phyloP scores from a whole-genome alignment of 2,329 filamentous ascomycete species.

The Arthrobotrys musiformis region DNA sequence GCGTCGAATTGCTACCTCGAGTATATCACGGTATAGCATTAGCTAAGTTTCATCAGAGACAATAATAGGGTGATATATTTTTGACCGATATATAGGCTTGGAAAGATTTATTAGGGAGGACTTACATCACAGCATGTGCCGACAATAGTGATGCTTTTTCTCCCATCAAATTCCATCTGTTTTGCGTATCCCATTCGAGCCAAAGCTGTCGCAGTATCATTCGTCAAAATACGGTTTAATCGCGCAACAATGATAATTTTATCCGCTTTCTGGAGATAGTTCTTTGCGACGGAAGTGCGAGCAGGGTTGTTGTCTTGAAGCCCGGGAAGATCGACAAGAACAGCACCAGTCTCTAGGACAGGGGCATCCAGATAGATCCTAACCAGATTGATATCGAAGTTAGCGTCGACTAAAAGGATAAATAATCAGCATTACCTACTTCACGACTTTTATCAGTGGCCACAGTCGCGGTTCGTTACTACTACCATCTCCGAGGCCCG shows the following conservation, averaged over 20 bases:
- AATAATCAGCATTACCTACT: not conserved
- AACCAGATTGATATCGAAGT: not conserved
- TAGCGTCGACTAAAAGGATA: not conserved
- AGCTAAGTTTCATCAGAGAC: too few species aligned
- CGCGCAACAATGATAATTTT: not conserved
- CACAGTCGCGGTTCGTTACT: not conserved
- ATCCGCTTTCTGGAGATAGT: not conserved
- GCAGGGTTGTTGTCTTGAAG: not conserved
- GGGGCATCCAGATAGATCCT: not conserved
- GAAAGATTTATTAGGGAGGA: not conserved
- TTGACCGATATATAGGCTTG: too few species aligned
- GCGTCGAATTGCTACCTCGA: not conserved
- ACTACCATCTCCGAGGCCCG: too few species aligned
- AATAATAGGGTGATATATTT: too few species aligned
- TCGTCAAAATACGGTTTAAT: not conserved
- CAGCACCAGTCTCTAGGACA: not conserved
- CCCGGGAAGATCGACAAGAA: slow-evolving; percentile 11
- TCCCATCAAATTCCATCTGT: not conserved
- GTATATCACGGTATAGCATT: too few species aligned
- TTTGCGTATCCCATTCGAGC: not conserved
- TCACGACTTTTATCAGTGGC: not conserved
- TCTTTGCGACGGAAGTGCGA: not conserved
- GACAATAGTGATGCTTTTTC: not conserved
- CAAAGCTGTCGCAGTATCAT: not conserved
- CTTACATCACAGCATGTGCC: not conserved